Evolutionary conservation across 257 asterid species (phyloP).

Genomic region (Anisodus acutangulus): DNA sequence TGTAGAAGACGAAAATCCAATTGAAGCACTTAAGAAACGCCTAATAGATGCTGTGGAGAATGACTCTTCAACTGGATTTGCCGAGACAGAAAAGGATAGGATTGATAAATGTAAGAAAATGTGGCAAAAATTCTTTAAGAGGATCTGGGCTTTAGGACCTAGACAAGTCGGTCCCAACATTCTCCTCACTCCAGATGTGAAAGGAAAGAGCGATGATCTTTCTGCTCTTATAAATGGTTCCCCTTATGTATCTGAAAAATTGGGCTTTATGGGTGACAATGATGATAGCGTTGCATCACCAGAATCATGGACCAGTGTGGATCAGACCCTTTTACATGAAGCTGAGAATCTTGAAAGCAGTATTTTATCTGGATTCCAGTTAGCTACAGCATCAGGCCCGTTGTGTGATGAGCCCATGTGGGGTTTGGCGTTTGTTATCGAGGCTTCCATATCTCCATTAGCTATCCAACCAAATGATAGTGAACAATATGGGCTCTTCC

Average conservation of each 20-base stretch:
- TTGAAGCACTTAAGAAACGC: conserved; percentile 70
- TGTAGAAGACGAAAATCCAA: conserved; percentile 73
- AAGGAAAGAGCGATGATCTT: conserved; percentile 44
- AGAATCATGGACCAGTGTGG: conserved; percentile 43
- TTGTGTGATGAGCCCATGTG: conserved; percentile 96
- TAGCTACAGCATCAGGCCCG: conserved; percentile 92
- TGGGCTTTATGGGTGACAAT: conserved; percentile 56
- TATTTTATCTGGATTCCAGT: conserved; percentile 86
- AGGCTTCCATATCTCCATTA: conserved; percentile 60
- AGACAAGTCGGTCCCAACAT: conserved; percentile 88
- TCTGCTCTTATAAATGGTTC: conserved; percentile 70
- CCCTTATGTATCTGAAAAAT: conserved; percentile 67
- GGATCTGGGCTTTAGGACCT: conserved; percentile 98
- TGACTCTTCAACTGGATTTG: conserved; percentile 45
- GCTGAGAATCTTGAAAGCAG: conserved; percentile 82
- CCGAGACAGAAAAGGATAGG: conserved; percentile 60
- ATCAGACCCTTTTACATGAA: conserved; percentile 55
- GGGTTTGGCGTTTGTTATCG: conserved; percentile 80
- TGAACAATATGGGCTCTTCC: conserved; percentile 73
- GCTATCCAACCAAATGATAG: conserved; percentile 47
- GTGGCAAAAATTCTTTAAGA: conserved; percentile 66
- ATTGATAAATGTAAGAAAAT: conserved; percentile 53
- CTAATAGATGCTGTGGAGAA: conserved; percentile 75
- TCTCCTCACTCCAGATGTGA: conserved; percentile 63
- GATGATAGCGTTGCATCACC: conserved; percentile 35